Evolutionary conservation across 1,139 yeast species (phyloP).

Genomic region (Geotrichum restrictum): DNA sequence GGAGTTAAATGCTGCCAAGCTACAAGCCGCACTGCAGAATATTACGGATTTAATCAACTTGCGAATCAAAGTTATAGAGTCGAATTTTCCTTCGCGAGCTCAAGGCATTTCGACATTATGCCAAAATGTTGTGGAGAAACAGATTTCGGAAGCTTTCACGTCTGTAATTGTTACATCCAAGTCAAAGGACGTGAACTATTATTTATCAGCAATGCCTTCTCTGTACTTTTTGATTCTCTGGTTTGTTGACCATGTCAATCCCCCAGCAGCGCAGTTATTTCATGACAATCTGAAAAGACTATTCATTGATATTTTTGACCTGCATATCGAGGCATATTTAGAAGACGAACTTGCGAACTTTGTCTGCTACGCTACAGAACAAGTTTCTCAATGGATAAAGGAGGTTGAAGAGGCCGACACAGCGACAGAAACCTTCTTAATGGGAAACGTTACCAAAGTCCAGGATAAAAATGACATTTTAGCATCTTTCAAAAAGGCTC

Average conservation of each 20-base stretch:
- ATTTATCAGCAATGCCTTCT: slow-evolving; percentile 18
- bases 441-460: slow-evolving; percentile 43
- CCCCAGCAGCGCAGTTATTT: slow-evolving; percentile 30
- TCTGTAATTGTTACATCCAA: slow-evolving; percentile 28
- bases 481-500: slow-evolving; percentile 49
- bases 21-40: slow-evolving; percentile 33
- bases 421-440: slow-evolving; percentile 41
- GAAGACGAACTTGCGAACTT: slow-evolving; percentile 6
- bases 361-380: slow-evolving; percentile 32
- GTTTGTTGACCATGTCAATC: slow-evolving; percentile 15
- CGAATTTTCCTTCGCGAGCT: slow-evolving; percentile 35
- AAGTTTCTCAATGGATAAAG: slow-evolving; percentile 38
- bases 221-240: slow-evolving; percentile 20
- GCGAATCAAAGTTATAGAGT: slow-evolving; percentile 35
- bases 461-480: slow-evolving; percentile 49
- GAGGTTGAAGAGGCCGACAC: slow-evolving; percentile 37
- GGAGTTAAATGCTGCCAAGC: slow-evolving; percentile 37
- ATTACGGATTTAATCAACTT: slow-evolving; percentile 39
- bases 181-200: slow-evolving; percentile 5
- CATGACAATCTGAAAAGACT: slow-evolving; percentile 2
- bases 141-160: slow-evolving; percentile 35
- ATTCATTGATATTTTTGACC: slow-evolving; percentile 7
- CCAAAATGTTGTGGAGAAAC: slow-evolving; percentile 37
- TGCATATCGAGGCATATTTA: slow-evolving; percentile 12
- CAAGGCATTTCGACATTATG: slow-evolving; percentile 31